Evolutionary conservation across 371 early-diverging fungal species (phyloP).

Genomic region (Apophysomyces ossiformis): DNA sequence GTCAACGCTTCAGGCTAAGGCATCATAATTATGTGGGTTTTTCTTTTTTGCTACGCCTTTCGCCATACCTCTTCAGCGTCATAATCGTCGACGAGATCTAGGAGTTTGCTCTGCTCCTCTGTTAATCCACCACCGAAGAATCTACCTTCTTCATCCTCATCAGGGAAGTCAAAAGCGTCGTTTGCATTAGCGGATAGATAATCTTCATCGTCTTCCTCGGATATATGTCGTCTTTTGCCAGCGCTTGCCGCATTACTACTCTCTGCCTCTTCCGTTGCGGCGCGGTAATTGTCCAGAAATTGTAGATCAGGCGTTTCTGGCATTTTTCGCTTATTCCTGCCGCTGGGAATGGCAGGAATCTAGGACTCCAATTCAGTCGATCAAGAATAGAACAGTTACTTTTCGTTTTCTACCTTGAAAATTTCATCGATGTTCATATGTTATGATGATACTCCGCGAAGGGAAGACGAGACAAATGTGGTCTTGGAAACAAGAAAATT

Average conservation of each 20-base stretch:
- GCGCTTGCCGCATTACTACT: conserved; percentile 17
- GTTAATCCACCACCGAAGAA: conserved; percentile 89
- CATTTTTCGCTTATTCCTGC: conserved; percentile 66
- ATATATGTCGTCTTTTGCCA: conserved; percentile 33
- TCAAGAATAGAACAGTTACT: not conserved
- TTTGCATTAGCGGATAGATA: conserved; percentile 26
- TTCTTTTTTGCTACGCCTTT: not conserved
- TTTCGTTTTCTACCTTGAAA: conserved; percentile 62
- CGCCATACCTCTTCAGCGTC: conserved; percentile 71
- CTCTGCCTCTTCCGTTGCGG: conserved; percentile 27
- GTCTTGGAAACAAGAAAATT: too few relatives aligned
- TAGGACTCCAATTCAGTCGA: conserved; percentile 19
- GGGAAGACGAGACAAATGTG: not conserved
- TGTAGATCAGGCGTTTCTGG: conserved; percentile 51
- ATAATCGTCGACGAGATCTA: conserved; percentile 84
- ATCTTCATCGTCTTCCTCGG: conserved; percentile 34
- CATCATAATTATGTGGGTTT: not conserved
- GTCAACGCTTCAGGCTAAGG: conserved; percentile 63
- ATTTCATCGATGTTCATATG: conserved; percentile 73
- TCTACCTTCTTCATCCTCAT: conserved; percentile 76
- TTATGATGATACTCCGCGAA: not conserved
- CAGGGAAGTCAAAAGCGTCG: conserved; percentile 22
- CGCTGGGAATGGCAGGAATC: conserved; percentile 64
- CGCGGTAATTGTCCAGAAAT: conserved; percentile 52
- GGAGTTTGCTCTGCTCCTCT: conserved; percentile 74